Percentiles rank a stretch among this genome's conserved stretches.
These are phyloP conservation scores for Isochrysis galbana DNA, from an alignment of 78 protist genomes.

Conservation along the genomic window DNA sequence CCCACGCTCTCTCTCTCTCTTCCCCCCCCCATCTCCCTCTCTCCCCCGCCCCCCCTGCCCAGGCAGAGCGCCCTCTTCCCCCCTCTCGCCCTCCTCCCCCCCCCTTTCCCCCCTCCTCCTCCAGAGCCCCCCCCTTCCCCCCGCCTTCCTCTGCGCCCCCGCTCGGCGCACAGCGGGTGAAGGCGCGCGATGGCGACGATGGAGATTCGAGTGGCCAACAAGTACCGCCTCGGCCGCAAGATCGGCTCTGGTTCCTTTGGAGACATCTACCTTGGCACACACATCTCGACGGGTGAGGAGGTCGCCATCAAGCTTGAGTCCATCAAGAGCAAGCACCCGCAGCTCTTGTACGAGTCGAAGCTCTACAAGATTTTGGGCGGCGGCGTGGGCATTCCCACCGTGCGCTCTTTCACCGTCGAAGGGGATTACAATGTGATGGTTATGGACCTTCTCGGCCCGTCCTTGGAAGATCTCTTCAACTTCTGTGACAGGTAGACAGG, in stretches of 20 bases:
- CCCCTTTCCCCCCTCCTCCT: too few relatives aligned
- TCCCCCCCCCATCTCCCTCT: too few relatives aligned
- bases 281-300: constrained; percentile 69
- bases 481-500: constrained; percentile 70
- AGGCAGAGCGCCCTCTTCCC: too few relatives aligned
- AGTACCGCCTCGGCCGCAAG: constrained; percentile 65
- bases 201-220: constrained; percentile 53
- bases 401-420: constrained; percentile 95
- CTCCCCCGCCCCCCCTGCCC: too few relatives aligned
- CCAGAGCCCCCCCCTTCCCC: too few relatives aligned
- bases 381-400: constrained; percentile 83
- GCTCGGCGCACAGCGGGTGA: too few relatives aligned
- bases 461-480: constrained; percentile 95
- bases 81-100: too few relatives aligned
- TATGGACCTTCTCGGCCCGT: constrained; percentile 96
- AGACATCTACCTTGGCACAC: constrained; percentile 76
- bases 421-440: constrained; percentile 88
- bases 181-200: constrained; percentile 15
- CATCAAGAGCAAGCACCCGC: constrained; percentile 89
- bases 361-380: constrained; percentile 81
- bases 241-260: constrained; percentile 91
- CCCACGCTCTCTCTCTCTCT: too few relatives aligned
- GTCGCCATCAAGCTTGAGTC: constrained; percentile 86
- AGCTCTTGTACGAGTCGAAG: constrained; percentile 93
- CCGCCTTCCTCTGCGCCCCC: too few relatives aligned